Base-by-base conservation (phyloP, 768 basidiomycete genomes). In the Lactarius pseudohatsudake region DNA sequence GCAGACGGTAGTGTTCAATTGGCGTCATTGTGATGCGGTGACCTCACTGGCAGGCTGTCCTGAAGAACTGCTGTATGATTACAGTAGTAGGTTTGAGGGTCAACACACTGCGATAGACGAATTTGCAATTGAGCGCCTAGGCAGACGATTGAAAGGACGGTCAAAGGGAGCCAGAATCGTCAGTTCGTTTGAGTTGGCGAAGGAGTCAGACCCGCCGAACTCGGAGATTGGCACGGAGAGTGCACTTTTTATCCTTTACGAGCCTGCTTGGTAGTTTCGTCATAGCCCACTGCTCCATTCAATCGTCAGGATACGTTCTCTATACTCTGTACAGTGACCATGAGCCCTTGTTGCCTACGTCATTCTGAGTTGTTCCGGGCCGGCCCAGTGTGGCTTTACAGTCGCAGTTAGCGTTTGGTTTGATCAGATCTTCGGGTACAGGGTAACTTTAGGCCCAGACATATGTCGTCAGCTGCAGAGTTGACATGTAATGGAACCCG, bases 41-140 rank as follows among this genome's bases (percentile, higher is more conserved):
- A 64, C 53, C 65, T 61, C 41, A n/a, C n/a, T n/a, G n/a, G n/a
- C n/a, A 53, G 50, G 13, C 26, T 6, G 50, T 47, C 16, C 68
- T 36, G 22, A 69, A 70, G 15, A 69, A 50, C 40, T 26, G 53
- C 62, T 40, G 45, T 59, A 65, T 63, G 30, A 36, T 63, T 57
- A n/a, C 11, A 13, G n/a, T 26, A 47, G n/a, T 22, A 64, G 20
- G 59, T 32, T 61, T 20, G 38, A 15, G 61, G 61, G 55, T 57
- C 16, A 15, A 26, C 50, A 15, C 26, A 53, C 2, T 53, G 34
- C 50, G 62, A 26, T 32, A 28, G 40, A 32, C 38, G 28, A 55
- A 58, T 60, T 53, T 50, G 34, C 41, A 61, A 58, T 50, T n/a
- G 57, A 28, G 15, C 11, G 50, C 26, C 26, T 28, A 28, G 50